Percentiles rank a stretch among this genome's conserved stretches.
These are phyloP conservation scores for Adenanthera pavonina DNA, from an alignment of 306 rosid species.

Conservation along the genomic window DNA sequence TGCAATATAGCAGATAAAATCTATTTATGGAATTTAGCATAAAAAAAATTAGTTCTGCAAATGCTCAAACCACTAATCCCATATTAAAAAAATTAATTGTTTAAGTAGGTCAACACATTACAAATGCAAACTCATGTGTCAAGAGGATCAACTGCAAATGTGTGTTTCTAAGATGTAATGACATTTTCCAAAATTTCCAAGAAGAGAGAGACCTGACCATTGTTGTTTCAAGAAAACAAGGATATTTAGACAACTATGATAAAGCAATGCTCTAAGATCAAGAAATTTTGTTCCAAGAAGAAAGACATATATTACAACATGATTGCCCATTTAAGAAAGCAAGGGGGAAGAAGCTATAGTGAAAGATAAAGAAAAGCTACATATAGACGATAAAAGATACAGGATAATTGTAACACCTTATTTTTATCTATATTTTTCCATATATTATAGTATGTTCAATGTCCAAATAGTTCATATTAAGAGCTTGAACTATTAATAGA, in stretches of 20 bases:
- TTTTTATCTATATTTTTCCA: no score
- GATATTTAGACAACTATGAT: slow-evolving; percentile 6
- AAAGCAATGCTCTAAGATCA: not conserved
- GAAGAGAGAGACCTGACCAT: slow-evolving; percentile 8
- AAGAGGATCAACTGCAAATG: slow-evolving; percentile 17
- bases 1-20: slow-evolving; percentile 8
- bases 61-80: slow-evolving; percentile 18
- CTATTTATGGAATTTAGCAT: slow-evolving; percentile 8
- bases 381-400: slow-evolving; percentile 90
- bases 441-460: no score
- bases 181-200: slow-evolving; percentile 19
- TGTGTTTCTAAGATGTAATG: not conserved
- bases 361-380: slow-evolving; percentile 42
- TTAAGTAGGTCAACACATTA: not conserved
- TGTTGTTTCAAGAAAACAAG: slow-evolving; percentile 24
- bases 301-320: slow-evolving; percentile 5
- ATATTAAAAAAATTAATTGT: not conserved
- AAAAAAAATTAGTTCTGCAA: slow-evolving; percentile 14
- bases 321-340: slow-evolving; percentile 25
- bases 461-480: no score
- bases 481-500: no score
- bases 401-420: no score
- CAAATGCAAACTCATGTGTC: slow-evolving; percentile 4
- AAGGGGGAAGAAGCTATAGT: not conserved
- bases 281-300: slow-evolving; percentile 27